Evolutionary conservation across 2,329 filamentous ascomycete species (phyloP).

Genomic region (Chlorencoelia australis): DNA sequence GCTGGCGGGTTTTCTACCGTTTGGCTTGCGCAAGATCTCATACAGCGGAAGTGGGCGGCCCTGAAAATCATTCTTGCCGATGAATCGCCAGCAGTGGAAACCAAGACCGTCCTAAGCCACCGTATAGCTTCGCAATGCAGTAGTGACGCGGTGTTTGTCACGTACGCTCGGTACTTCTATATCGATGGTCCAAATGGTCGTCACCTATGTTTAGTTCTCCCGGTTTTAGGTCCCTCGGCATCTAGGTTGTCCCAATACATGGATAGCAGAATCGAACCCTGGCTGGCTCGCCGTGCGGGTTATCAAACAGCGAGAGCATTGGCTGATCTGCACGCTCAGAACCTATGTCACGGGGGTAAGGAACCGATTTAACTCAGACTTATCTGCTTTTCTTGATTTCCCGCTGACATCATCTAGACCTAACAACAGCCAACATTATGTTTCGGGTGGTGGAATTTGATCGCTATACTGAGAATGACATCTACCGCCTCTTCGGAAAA

Average conservation of each 20-base stretch:
- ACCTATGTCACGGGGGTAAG: conserved; percentile 22
- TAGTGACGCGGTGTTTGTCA: conserved; percentile 5
- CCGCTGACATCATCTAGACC: conserved; percentile 9
- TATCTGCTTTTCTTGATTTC: neutral
- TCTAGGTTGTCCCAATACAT: conserved; percentile 14
- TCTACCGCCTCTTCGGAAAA: conserved; percentile 7
- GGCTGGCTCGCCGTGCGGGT: conserved; percentile 6
- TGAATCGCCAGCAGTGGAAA: too few relatives aligned
- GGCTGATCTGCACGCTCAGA: conserved; percentile 15
- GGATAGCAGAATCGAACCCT: conserved; percentile 14
- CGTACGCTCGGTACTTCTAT: conserved; percentile 15
- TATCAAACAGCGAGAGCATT: conserved; percentile 15
- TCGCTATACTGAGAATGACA: conserved; percentile 4
- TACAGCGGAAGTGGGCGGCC: conserved; percentile 20
- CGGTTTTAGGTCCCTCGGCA: conserved; percentile 26
- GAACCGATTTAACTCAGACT: neutral
- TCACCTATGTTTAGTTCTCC: conserved; percentile 29
- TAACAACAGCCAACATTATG: conserved; percentile 17
- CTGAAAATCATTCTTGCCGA: conserved; percentile 27
- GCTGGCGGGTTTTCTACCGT: conserved; percentile 35
- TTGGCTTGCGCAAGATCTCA: conserved; percentile 32
- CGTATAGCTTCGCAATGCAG: conserved; percentile 1
- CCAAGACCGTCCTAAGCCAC: conserved; percentile 8
- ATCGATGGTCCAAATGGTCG: conserved; percentile 28
- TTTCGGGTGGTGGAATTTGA: conserved; percentile 8